phyloP scores from a whole-genome alignment of 176 grass and related monocot species.

The Aegilops speltoides region DNA sequence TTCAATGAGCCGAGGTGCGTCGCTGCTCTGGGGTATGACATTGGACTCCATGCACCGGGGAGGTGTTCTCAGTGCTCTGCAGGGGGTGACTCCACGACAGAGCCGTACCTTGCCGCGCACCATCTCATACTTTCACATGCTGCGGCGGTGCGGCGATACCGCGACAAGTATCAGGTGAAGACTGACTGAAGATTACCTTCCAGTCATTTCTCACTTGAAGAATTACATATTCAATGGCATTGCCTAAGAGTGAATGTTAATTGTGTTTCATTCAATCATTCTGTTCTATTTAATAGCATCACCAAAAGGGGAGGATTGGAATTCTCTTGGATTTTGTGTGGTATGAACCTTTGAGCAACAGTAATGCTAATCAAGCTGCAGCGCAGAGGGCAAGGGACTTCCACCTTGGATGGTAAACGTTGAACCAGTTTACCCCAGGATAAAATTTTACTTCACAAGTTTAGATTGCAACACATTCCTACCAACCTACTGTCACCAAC shows the following conservation, averaged over 20 bases:
- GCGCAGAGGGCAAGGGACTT: conserved; percentile 85
- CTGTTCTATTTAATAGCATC: conserved; percentile 25
- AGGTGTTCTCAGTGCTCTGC: conserved; percentile 57
- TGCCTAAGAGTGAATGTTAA: neutral
- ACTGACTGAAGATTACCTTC: neutral
- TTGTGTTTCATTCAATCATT: neutral
- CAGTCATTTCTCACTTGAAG: neutral
- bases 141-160: conserved; percentile 63
- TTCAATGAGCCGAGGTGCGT: conserved; percentile 89
- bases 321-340: conserved; percentile 91
- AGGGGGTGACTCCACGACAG: conserved; percentile 76
- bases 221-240: no score
- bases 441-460: neutral
- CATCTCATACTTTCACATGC: conserved; percentile 88
- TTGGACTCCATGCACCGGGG: conserved; percentile 71
- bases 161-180: conserved; percentile 78
- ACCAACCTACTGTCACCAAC: neutral
- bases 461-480: neutral
- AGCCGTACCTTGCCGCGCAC: conserved; percentile 77
- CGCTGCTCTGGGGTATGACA: conserved; percentile 79
- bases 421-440: neutral
- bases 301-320: conserved; percentile 81
- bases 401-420: conserved; percentile 79
- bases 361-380: conserved; percentile 62
- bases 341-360: conserved; percentile 74